These are phyloP conservation scores for Suillus plorans DNA, from an alignment of 768 basidiomycete species.

Conservation along the genomic window DNA sequence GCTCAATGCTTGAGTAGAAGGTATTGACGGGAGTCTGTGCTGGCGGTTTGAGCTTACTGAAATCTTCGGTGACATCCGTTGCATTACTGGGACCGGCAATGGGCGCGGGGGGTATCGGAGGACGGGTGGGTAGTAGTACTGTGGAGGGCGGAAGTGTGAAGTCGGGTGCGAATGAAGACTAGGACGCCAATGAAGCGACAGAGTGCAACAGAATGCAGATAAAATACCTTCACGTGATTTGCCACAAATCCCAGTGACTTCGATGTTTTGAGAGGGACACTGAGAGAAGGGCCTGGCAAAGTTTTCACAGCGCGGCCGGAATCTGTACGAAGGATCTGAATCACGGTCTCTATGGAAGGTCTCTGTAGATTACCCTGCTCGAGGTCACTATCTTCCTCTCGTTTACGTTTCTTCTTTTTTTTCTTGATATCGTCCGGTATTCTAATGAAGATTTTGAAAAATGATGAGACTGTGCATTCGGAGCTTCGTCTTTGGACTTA, in stretches of 20 bases:
- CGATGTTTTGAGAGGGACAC: slow-evolving; percentile 49
- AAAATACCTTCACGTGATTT: slow-evolving; percentile 52
- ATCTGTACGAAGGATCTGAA: slow-evolving; percentile 35
- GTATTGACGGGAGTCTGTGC: slow-evolving; percentile 68
- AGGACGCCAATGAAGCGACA: slow-evolving; percentile 15
- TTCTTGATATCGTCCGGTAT: slow-evolving; percentile 58
- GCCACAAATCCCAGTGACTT: slow-evolving; percentile 49
- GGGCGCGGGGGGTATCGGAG: slow-evolving; percentile 61
- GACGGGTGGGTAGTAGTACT: slow-evolving; percentile 58
- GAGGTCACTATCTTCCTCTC: slow-evolving; percentile 71
- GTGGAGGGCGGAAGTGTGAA: slow-evolving; percentile 54
- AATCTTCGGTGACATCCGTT: slow-evolving; percentile 84
- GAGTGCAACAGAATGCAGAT: background rate
- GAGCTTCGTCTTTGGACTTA: slow-evolving; percentile 32
- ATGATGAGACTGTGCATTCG: slow-evolving; percentile 17
- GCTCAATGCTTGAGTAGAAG: slow-evolving; percentile 87
- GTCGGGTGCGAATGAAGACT: slow-evolving; percentile 50
- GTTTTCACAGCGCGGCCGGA: slow-evolving; percentile 55
- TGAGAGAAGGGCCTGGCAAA: slow-evolving; percentile 48
- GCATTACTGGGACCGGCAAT: slow-evolving; percentile 83
- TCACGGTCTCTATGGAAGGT: slow-evolving; percentile 9
- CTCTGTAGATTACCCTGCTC: slow-evolving; percentile 45
- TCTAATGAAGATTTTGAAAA: slow-evolving; percentile 14
- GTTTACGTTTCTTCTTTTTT: slow-evolving; percentile 87
- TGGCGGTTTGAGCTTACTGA: slow-evolving; percentile 79